These are phyloP conservation scores for Globisporangium megalacanthum DNA, from an alignment of 352 stramenopile genomes.

Conservation along the genomic window DNA sequence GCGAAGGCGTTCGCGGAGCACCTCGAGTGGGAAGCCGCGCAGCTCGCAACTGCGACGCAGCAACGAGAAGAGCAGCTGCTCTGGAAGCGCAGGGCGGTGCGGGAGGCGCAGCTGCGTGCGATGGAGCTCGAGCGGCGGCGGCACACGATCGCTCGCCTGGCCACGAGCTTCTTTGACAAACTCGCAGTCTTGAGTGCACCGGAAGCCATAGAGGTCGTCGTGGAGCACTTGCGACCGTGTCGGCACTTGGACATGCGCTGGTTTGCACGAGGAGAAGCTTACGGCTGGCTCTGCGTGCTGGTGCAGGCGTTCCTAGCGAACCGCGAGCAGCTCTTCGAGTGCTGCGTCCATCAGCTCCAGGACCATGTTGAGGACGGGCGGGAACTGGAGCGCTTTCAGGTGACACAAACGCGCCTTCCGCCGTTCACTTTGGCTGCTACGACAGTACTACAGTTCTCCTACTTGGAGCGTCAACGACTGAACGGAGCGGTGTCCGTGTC, in stretches of 20 bases:
- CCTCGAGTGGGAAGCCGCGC: constrained; percentile 32
- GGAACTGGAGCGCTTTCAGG: constrained; percentile 21
- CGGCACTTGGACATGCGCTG: no score
- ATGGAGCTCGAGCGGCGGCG: constrained; percentile 29
- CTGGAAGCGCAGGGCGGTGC: constrained; percentile 14
- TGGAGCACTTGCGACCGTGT: not conserved
- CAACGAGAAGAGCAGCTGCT: constrained; percentile 5
- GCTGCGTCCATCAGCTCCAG: constrained; percentile 23
- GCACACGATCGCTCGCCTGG: constrained; percentile 19
- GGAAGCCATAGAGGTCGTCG: constrained; percentile 24
- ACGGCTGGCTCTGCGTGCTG: not conserved
- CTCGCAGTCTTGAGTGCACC: constrained; percentile 26
- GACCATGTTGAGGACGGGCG: constrained; percentile 1
- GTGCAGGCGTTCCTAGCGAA: constrained; percentile 24
- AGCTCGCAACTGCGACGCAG: constrained; percentile 18
- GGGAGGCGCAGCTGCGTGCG: constrained; percentile 16
- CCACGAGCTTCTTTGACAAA: constrained; percentile 40
- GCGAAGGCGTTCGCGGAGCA: constrained; percentile 21
- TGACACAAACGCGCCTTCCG: constrained; percentile 1
- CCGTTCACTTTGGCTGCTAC: not conserved
- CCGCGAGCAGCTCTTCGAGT: constrained; percentile 21
- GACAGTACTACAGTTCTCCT: no score
- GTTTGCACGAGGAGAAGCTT: not conserved
- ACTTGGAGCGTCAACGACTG: not conserved
- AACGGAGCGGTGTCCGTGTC: not conserved